Percentiles rank a stretch among this genome's conserved stretches.
Conservation (phyloP, 2,329 filamentous ascomycete species). For the Triangularia setosa region DNA sequence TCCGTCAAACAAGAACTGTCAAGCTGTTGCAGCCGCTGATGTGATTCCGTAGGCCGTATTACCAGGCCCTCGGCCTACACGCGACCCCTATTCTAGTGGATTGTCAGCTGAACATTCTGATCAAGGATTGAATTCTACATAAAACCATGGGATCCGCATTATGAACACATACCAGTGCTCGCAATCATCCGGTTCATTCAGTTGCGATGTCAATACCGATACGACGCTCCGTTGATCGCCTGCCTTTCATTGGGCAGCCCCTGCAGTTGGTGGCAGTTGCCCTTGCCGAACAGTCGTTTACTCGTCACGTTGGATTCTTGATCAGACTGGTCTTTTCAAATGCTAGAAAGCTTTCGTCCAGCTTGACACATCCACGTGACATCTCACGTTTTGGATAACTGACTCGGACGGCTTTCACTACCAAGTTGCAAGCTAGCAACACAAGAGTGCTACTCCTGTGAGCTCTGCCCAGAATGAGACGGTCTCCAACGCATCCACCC, state of each 20-base stretch:
- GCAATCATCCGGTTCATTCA: not conserved
- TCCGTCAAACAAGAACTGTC: not conserved
- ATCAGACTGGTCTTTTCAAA: no score
- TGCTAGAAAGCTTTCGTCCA: no score
- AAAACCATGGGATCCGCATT: not conserved
- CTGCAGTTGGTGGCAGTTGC: not conserved
- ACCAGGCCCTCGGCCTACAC: not conserved
- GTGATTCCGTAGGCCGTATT: not conserved
- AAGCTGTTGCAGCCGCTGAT: not conserved
- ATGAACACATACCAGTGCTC: no score
- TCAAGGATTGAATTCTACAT: not conserved
- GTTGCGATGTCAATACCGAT: not conserved
- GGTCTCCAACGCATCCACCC: no score
- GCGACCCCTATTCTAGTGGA: not conserved
- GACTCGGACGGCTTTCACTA: not conserved
- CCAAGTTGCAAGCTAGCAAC: no score
- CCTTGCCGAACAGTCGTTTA: not conserved
- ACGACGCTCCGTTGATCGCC: not conserved
- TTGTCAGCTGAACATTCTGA: not conserved
- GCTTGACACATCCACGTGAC: no score
- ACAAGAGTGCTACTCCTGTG: no score
- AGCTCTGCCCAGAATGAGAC: no score
- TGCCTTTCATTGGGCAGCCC: not conserved
- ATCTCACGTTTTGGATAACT: not conserved
- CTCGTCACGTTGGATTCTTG: not conserved